Percentiles rank a stretch among this genome's conserved stretches.
These are phyloP conservation scores for Imleria badia DNA, from an alignment of 768 basidiomycete genomes.

Conservation along the genomic window DNA sequence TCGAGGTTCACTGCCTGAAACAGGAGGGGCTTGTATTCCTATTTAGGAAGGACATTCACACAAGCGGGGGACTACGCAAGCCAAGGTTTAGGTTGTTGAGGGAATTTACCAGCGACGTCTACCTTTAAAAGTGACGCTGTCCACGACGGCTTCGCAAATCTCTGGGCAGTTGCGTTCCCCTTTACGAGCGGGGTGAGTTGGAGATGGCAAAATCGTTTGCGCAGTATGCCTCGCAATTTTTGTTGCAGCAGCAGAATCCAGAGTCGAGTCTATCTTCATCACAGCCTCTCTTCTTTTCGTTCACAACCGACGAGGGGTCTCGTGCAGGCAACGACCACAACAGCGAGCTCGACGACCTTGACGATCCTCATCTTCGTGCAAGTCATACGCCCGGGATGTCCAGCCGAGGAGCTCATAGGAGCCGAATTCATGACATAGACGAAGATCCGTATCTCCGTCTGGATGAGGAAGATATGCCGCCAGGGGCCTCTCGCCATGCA, in stretches of 20 bases:
- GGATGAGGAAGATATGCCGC: constrained; percentile 61
- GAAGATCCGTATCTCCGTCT: constrained; percentile 78
- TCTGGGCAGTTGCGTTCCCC: constrained; percentile 12
- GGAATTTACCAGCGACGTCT: constrained; percentile 15
- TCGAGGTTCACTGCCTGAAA: no score
- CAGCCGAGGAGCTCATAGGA: constrained; percentile 28
- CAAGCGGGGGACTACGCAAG: constrained; percentile 21
- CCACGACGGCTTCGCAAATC: constrained; percentile 8
- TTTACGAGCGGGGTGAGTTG: constrained; percentile 20
- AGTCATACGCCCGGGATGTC: constrained; percentile 32
- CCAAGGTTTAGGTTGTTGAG: constrained; percentile 17
- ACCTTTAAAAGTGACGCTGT: constrained; percentile 16
- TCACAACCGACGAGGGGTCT: constrained; percentile 70
- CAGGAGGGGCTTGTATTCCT: neutral
- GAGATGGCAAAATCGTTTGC: constrained; percentile 71
- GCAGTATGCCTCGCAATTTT: constrained; percentile 79
- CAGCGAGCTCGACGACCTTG: constrained; percentile 64
- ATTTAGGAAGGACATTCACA: constrained; percentile 20
- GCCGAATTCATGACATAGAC: constrained; percentile 41
- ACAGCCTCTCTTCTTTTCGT: constrained; percentile 88
- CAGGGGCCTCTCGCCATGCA: constrained; percentile 36
- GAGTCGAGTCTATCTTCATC: constrained; percentile 57
- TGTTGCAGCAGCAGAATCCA: constrained; percentile 56
- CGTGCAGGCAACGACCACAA: constrained; percentile 48
- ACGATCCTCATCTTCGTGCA: constrained; percentile 71